These are phyloP conservation scores for Globisporangium paroecandrum DNA, from an alignment of 352 stramenopile genomes.

Conservation along the genomic window DNA sequence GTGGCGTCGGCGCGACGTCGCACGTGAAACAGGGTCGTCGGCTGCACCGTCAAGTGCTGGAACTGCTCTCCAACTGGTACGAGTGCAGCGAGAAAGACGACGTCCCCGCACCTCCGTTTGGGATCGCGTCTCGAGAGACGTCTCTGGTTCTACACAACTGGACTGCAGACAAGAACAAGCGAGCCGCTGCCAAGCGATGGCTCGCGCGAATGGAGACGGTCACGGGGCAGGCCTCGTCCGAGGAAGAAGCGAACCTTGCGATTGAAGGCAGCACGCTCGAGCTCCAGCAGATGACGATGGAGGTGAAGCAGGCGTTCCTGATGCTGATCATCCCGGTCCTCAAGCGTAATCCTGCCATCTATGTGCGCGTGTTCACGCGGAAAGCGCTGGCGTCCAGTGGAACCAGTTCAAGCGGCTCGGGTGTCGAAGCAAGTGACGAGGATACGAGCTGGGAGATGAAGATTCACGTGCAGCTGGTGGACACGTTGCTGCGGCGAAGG, in stretches of 20 bases:
- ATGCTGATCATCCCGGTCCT: conserved; percentile 68
- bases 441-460: conserved; percentile 56
- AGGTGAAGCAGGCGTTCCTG: conserved; percentile 74
- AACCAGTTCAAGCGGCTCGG: neutral
- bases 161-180: conserved; percentile 40
- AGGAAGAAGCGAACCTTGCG: conserved; percentile 25
- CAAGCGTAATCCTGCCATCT: conserved; percentile 40
- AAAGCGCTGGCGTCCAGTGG: neutral
- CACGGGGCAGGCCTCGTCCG: conserved; percentile 7
- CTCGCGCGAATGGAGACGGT: conserved; percentile 40
- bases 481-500: conserved; percentile 7
- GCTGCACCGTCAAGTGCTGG: conserved; percentile 33
- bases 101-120: conserved; percentile 41
- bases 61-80: conserved; percentile 44
- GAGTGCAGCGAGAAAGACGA: conserved; percentile 26
- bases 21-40: conserved; percentile 24
- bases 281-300: conserved; percentile 50
- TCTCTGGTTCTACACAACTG: conserved; percentile 60
- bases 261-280: conserved; percentile 39
- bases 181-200: conserved; percentile 35
- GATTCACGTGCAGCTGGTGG: conserved; percentile 46
- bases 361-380: conserved; percentile 60
- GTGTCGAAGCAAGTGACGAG: conserved; percentile 16
- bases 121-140: conserved; percentile 54
- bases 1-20: conserved; percentile 1